Conservation (phyloP, 1,284 basidiomycete species). For the Ustilago cynodontis region DNA sequence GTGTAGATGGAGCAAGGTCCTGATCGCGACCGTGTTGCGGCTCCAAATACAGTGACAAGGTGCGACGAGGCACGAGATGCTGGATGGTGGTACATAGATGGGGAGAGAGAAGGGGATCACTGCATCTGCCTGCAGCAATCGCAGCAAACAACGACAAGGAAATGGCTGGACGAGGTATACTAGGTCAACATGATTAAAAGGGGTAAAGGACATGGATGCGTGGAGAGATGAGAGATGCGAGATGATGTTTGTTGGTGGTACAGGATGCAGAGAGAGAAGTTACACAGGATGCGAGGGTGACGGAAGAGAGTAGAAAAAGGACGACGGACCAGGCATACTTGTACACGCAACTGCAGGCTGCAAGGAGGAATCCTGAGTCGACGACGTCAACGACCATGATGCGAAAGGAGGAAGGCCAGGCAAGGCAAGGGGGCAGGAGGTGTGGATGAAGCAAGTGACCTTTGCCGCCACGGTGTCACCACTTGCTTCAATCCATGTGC, state of each 20-base stretch:
- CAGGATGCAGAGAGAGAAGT: conserved; percentile 34
- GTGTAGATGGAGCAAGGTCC: not conserved
- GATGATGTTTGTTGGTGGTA: conserved; percentile 26
- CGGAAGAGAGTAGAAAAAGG: not conserved
- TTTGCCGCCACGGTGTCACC: not conserved
- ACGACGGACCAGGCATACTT: conserved; percentile 9
- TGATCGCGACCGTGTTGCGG: conserved; percentile 11
- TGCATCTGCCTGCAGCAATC: conserved; percentile 33
- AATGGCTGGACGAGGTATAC: conserved; percentile 24
- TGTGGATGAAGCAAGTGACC: not conserved
- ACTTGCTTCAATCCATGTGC: not conserved
- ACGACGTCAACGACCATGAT: conserved; percentile 11
- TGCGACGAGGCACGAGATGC: not conserved
- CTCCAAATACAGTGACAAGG: not conserved
- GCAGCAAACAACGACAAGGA: not conserved
- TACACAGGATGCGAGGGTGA: conserved; percentile 8
- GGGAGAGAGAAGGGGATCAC: not conserved
- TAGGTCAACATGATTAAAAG: conserved; percentile 30
- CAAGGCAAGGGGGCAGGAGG: not conserved
- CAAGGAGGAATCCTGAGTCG: conserved; percentile 11
- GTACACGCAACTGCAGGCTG: conserved; percentile 25
- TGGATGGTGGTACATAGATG: conserved; percentile 21
- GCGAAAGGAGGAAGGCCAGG: not conserved
- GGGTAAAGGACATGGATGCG: conserved; percentile 12
- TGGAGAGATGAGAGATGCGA: conserved; percentile 23